Evolutionary conservation across 768 basidiomycete species (phyloP).

Genomic region (Boletales sp.): DNA sequence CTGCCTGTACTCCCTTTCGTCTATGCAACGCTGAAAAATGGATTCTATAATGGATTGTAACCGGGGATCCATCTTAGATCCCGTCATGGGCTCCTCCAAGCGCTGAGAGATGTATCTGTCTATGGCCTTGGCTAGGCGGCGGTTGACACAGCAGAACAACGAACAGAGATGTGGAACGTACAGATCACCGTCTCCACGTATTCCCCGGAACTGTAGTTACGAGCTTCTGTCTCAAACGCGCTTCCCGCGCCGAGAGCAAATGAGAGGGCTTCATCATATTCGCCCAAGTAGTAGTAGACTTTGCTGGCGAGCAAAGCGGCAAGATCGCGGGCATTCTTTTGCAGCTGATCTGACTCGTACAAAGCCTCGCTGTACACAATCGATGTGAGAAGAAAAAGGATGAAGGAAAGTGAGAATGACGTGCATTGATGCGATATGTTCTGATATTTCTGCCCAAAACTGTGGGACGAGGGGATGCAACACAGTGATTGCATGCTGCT

Average conservation of each 20-base stretch:
- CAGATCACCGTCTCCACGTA: conserved; percentile 94
- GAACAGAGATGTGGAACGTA: conserved; percentile 41
- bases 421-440: conserved; percentile 86
- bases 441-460: conserved; percentile 99
- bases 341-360: conserved; percentile 79
- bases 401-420: conserved; percentile 29
- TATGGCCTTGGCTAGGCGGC: conserved; percentile 79
- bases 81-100: conserved; percentile 44
- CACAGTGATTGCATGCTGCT: conserved; percentile 85
- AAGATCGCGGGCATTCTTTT: conserved; percentile 68
- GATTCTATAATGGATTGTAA: conserved; percentile 83
- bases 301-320: conserved; percentile 96
- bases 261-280: conserved; percentile 92
- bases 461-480: conserved; percentile 83
- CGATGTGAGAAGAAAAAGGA: conserved; percentile 9
- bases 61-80: conserved; percentile 71
- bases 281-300: conserved; percentile 95
- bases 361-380: conserved; percentile 67
- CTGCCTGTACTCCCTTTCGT: conserved; percentile 89
- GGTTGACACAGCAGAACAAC: background rate
- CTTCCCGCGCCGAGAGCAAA: conserved; percentile 90
- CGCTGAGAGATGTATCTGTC: conserved; percentile 85
- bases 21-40: conserved; percentile 82
- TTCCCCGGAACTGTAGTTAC: conserved; percentile 65
- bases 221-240: conserved; percentile 77